Evolutionary conservation across 2,329 filamentous ascomycete genomes (phyloP), one percentile per base, ranked within the genome.

Genomic region (Pyricularia sp.): DNA sequence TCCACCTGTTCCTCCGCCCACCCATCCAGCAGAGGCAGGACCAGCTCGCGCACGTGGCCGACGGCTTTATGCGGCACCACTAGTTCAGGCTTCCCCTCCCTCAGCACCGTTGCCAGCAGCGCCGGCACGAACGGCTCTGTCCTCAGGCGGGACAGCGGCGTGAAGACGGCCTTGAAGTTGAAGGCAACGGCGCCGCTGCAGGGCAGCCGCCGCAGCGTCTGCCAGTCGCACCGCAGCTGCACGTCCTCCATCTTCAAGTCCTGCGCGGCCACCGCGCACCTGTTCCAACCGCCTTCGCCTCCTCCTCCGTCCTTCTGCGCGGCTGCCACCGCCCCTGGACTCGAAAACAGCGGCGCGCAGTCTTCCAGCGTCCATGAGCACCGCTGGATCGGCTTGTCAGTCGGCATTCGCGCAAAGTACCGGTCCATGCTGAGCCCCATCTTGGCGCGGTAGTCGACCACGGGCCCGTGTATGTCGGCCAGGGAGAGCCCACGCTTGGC

Each of bases 111-210:
- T 2, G 88, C 77, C 1, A 93, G 68, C 5, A 96, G 76, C 0
- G 85, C 86, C 0, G 93, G 93, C 0, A 97, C 80, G 65, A 88
- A 90, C 0, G 91, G 86, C 76, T 97, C 93, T 69, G 90, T 83
- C 2, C 86, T 81, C 69, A 96, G 88, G 71, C 90, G 87, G 0
- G 83, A 76, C 0, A 97, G 77, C 0, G 91, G 90, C 0, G 92
- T 95, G 78, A 96, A 96, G 0, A 95, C 78, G 0, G 90, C 92
- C 75, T 94, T 96, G 85, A 94, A 97, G 77, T 95, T 96, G 81
- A 97, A 97, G 0, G 93, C 86, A 1, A 97, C 81, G 0, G 85
- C 90, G 0, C 86, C 92, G 0, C 90, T 93, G 0, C 97, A 81
- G 0, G 93, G 92, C 0, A 97, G 80, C 2, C 93, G 86, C 1